Evolutionary conservation across 1,284 basidiomycete genomes (phyloP), one percentile per base, ranked within the genome.

Genomic region (Sporisorium iseilematis-ciliati): DNA sequence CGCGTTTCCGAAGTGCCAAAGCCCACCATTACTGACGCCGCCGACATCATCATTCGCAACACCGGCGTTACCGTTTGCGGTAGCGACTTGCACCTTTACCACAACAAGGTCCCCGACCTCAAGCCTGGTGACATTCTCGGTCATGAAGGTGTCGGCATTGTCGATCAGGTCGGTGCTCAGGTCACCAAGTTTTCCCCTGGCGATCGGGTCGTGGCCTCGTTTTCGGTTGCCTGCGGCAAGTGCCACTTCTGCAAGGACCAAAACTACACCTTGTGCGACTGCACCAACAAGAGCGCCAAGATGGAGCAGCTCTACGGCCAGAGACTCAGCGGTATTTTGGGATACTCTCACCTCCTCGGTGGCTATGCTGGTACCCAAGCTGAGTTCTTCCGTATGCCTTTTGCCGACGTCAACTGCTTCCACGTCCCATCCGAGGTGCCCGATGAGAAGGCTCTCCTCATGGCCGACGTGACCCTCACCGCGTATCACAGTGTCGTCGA

Each of bases 161-260:
- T 84, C 58, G 66, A 77, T 2, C 67, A 78, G 43, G 79, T 82
- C 42, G 82, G 79, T 45, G 49, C 67, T 3, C 49, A 56, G 14
- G 68, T 82, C 12, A 71, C 58, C 49, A 58, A 63, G n/a, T 52
- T 80, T 62, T 74, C 75, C 62, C 50, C 55, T 0, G 81, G 81
- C 33, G 81, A 80, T 55, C 73, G 78, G 23, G 82, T 81, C 12
- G 77, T 93, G 14, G 89, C 89, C 0, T 90, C 90, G 0, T 93
- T 93, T 89, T 91, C 92, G 78, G 90, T 92, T 58, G 90, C 91
- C 0, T 93, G 92, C 78, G 92, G 92, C 6, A 87, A 90, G 46
- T 93, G 92, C 86, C 82, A 87, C 46, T 92, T 89, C 84, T 93
- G 92, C 88, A 87, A 92, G 84, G 85, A 91, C 80, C 91, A 91